phyloP scores from a whole-genome alignment of 352 stramenopile genomes.

The Globisporangium perplexum region DNA sequence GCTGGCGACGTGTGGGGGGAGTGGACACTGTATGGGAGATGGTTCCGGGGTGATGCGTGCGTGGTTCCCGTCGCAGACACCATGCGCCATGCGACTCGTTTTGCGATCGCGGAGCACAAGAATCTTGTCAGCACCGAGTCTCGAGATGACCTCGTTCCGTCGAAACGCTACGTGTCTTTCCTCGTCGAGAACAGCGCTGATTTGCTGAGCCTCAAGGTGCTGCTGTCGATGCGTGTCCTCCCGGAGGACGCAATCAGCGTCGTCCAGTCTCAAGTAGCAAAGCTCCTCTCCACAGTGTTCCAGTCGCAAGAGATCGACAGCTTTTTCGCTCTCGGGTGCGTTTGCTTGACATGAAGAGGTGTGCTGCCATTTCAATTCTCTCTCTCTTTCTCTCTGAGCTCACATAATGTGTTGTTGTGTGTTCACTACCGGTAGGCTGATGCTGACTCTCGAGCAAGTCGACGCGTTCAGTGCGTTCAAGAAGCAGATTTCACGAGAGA shows the following conservation, averaged over 20 bases:
- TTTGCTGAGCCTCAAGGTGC: constrained; percentile 53
- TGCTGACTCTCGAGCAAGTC: constrained; percentile 74
- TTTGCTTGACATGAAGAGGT: background rate
- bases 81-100: constrained; percentile 55
- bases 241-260: constrained; percentile 46
- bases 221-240: constrained; percentile 54
- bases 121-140: constrained; percentile 15
- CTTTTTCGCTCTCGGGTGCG: constrained; percentile 55
- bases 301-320: constrained; percentile 71
- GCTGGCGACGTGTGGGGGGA: background rate
- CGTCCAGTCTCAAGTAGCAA: constrained; percentile 40
- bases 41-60: constrained; percentile 55
- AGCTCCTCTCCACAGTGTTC: constrained; percentile 62
- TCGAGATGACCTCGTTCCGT: constrained; percentile 36
- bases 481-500: constrained; percentile 72
- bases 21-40: constrained; percentile 40
- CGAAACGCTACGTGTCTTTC: constrained; percentile 64
- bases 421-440: constrained; percentile 25
- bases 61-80: constrained; percentile 38
- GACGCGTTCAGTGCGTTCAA: constrained; percentile 67
- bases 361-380: background rate
- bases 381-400: background rate
- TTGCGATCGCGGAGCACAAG: constrained; percentile 53
- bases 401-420: constrained; percentile 1
- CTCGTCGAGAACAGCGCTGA: constrained; percentile 59